These are phyloP conservation scores for Purpureocillium takamizusanense DNA, from an alignment of 2,329 filamentous ascomycete genomes.

Conservation along the genomic window DNA sequence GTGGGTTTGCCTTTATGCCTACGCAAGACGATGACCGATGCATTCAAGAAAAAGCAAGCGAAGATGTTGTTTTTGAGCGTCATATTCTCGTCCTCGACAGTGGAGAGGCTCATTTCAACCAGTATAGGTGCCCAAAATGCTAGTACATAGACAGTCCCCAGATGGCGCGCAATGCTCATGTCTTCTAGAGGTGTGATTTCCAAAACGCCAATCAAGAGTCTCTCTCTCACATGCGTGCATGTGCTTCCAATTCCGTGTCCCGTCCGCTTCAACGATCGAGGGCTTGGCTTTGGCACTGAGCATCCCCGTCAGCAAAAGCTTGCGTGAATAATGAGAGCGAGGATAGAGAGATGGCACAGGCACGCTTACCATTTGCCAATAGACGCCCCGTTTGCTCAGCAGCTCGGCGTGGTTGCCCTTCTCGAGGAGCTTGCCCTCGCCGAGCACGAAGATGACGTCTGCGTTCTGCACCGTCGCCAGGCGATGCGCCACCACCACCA, in stretches of 20 bases:
- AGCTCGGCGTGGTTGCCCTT: conserved; percentile 43
- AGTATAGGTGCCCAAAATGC: too few relatives aligned
- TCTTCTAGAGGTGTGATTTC: neutral
- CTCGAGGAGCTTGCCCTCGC: conserved; percentile 49
- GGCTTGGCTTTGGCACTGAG: conserved; percentile 49
- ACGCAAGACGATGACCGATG: too few relatives aligned
- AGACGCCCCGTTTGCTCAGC: conserved; percentile 40
- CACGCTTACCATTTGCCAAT: conserved; percentile 46
- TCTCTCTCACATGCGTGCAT: neutral
- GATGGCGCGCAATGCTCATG: too few relatives aligned
- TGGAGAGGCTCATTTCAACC: too few relatives aligned
- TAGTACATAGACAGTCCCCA: too few relatives aligned
- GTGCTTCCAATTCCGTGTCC: neutral
- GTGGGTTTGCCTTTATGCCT: too few relatives aligned
- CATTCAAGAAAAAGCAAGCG: too few relatives aligned
- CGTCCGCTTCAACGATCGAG: conserved; percentile 36
- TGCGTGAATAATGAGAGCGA: too few relatives aligned
- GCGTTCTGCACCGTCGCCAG: conserved; percentile 71
- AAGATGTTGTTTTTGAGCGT: too few relatives aligned
- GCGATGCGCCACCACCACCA: conserved; percentile 69
- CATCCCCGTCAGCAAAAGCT: conserved; percentile 1
- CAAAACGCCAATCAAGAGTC: neutral
- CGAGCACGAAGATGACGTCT: conserved; percentile 72
- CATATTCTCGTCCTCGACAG: too few relatives aligned
- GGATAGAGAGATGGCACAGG: neutral